These are phyloP conservation scores for Diplotaxis tenuifolia DNA, from an alignment of 345 rosid genomes.

Conservation along the genomic window DNA sequence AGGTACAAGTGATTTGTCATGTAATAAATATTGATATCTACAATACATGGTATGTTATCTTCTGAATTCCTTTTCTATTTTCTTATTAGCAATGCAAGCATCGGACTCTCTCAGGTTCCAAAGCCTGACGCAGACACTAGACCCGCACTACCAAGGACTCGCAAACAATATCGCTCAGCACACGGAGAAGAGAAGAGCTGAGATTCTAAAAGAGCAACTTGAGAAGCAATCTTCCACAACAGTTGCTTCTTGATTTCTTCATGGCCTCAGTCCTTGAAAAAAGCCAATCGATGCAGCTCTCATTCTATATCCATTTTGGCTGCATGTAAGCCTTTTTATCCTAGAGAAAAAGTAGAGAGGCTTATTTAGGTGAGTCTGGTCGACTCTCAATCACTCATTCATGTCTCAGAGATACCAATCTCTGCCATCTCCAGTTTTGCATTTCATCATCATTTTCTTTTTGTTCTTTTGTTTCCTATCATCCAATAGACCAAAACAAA, in stretches of 20 bases:
- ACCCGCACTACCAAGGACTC: slow-evolving; percentile 78
- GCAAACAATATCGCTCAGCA: slow-evolving; percentile 91
- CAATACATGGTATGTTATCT: not conserved
- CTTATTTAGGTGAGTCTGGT: slow-evolving; percentile 30
- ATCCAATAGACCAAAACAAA: not conserved
- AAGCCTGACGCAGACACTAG: slow-evolving; percentile 76
- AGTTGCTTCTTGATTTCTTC: slow-evolving; percentile 30
- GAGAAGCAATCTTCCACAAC: slow-evolving; percentile 46
- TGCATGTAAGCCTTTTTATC: slow-evolving; percentile 20
- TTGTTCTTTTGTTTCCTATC: not conserved
- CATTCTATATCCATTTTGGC: not conserved
- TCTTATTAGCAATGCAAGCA: slow-evolving; percentile 65
- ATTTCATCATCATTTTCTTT: slow-evolving; percentile 12
- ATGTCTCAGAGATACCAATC: slow-evolving; percentile 29
- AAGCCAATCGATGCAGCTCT: not conserved
- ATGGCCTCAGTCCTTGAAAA: not conserved
- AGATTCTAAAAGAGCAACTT: slow-evolving; percentile 67
- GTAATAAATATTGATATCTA: not conserved
- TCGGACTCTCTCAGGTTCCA: slow-evolving; percentile 68
- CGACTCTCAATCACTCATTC: slow-evolving; percentile 32
- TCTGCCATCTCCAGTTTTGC: slow-evolving; percentile 40
- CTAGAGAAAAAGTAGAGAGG: not conserved
- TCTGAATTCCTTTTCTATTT: not conserved
- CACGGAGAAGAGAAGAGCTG: slow-evolving; percentile 85
- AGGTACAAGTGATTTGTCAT: slow-evolving; percentile 44